These are phyloP conservation scores for Juglanconis juglandina DNA, from an alignment of 2,329 filamentous ascomycete species.

Conservation along the genomic window DNA sequence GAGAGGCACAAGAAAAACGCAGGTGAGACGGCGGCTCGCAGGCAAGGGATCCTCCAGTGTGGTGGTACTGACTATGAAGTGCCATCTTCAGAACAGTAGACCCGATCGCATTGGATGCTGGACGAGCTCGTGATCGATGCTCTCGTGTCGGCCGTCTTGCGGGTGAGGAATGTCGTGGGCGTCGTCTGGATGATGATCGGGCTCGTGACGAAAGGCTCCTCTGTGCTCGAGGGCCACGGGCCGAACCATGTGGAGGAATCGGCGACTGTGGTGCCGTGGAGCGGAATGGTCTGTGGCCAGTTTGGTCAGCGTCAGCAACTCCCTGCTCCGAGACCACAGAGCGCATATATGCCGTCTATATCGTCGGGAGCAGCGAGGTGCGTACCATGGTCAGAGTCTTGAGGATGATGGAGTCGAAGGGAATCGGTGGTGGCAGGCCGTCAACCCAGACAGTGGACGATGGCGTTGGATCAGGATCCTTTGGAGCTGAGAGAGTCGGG, in stretches of 20 bases:
- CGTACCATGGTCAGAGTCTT: neutral
- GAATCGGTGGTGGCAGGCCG: neutral
- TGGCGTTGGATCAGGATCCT: neutral
- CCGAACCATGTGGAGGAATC: neutral
- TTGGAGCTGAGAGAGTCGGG: neutral
- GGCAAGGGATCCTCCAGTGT: neutral
- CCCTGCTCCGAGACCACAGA: neutral
- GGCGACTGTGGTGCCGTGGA: neutral
- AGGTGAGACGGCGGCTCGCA: neutral
- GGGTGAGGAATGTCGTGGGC: neutral
- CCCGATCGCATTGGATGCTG: neutral
- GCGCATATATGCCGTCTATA: no score
- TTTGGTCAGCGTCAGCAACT: neutral
- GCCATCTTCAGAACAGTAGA: neutral
- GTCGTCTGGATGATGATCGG: neutral
- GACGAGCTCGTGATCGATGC: neutral
- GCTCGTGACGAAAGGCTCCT: neutral
- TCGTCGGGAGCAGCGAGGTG: no score
- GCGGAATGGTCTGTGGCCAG: neutral
- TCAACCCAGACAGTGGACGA: neutral
- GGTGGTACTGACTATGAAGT: constrained; percentile 1
- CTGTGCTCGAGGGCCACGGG: neutral
- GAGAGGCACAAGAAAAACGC: no score
- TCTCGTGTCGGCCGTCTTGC: neutral
- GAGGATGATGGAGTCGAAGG: neutral